Conservation (phyloP, 352 stramenopile species). For the Globisporangium cystogenes region DNA sequence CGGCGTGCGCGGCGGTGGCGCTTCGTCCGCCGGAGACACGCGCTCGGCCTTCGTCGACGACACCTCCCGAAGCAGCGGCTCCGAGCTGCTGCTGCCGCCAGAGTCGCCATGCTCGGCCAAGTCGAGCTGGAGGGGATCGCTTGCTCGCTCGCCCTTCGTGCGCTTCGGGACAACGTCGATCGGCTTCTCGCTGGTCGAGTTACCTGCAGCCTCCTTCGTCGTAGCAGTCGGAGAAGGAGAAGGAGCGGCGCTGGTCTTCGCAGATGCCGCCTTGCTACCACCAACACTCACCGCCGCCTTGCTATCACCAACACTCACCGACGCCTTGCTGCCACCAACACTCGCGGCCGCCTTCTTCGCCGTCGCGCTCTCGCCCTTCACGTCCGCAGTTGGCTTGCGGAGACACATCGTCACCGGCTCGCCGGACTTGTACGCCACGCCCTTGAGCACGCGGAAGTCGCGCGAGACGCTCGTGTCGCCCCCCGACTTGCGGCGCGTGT, state of each 20-base stretch:
- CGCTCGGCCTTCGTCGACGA: slow-evolving; percentile 6
- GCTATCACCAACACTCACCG: too few species aligned
- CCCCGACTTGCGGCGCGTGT: slow-evolving; percentile 20
- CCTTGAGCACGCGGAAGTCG: slow-evolving; percentile 82
- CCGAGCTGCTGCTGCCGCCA: not conserved
- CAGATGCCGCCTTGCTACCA: too few species aligned
- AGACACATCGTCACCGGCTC: slow-evolving; percentile 74
- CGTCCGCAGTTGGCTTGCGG: slow-evolving; percentile 17
- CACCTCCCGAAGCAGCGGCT: slow-evolving; percentile 14
- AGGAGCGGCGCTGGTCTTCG: too few species aligned
- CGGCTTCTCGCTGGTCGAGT: slow-evolving; percentile 2
- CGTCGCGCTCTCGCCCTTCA: not conserved
- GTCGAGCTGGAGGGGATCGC: slow-evolving; percentile 2
- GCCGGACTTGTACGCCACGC: slow-evolving; percentile 83
- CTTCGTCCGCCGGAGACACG: not conserved
- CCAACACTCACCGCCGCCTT: too few species aligned
- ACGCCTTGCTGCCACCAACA: too few species aligned
- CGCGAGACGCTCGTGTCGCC: slow-evolving; percentile 19
- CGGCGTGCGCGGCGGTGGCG: not conserved
- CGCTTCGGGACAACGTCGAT: slow-evolving; percentile 12
- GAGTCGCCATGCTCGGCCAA: not conserved
- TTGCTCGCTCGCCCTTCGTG: not conserved
- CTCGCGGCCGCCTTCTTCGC: too few species aligned
- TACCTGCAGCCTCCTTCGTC: not conserved
- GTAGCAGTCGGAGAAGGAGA: not conserved